These are phyloP conservation scores for Chaetomiaceae sp. DNA, from an alignment of 2,329 filamentous ascomycete genomes.

Conservation along the genomic window DNA sequence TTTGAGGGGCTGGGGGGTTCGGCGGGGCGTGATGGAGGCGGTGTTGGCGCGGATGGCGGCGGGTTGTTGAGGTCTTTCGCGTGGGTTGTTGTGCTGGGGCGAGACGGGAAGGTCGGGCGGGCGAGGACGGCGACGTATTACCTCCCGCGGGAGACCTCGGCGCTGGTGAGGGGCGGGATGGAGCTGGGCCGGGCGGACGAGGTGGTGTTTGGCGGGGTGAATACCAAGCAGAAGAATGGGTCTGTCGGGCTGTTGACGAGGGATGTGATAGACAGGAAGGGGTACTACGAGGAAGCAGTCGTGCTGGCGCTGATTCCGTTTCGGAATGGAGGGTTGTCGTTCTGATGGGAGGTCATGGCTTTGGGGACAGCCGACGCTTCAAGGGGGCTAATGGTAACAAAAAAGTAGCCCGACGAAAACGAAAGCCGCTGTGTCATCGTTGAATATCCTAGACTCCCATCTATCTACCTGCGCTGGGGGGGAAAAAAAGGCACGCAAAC, in stretches of 20 bases:
- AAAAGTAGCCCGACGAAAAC: no score
- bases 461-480: neutral
- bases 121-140: constrained; percentile 37
- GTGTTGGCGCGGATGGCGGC: neutral
- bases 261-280: constrained; percentile 33
- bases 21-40: no score
- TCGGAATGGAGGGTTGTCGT: constrained; percentile 33
- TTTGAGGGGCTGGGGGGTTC: no score
- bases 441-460: neutral
- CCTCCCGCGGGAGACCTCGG: constrained; percentile 34
- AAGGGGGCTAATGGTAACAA: no score
- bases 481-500: neutral
- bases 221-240: constrained; percentile 37
- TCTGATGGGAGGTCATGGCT: constrained; percentile 22
- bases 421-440: no score
- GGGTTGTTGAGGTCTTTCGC: constrained; percentile 35
- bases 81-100: constrained; percentile 35
- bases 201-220: constrained; percentile 33
- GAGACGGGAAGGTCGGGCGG: constrained; percentile 23
- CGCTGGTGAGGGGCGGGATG: constrained; percentile 34
- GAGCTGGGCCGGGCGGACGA: constrained; percentile 40
- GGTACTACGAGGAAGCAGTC: constrained; percentile 37
- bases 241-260: constrained; percentile 39
- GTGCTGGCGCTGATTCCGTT: constrained; percentile 39
- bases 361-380: no score